These are phyloP conservation scores for Mycena latifolia DNA, from an alignment of 768 basidiomycete species.

Conservation along the genomic window DNA sequence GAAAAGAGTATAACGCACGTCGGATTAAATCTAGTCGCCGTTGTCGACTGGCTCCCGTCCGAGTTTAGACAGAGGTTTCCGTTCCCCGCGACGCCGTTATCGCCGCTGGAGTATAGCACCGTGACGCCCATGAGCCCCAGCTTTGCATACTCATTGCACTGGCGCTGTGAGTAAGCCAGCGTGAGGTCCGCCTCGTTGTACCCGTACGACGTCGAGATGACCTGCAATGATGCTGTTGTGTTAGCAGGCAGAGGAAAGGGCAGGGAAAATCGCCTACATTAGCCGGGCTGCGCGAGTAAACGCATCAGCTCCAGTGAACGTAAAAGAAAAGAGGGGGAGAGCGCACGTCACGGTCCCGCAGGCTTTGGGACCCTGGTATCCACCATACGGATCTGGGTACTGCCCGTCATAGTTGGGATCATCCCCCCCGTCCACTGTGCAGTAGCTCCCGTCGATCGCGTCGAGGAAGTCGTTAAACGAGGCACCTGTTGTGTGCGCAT, in stretches of 20 bases:
- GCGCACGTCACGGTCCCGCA: not conserved
- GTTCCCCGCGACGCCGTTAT: slow-evolving; percentile 58
- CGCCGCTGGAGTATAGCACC: slow-evolving; percentile 69
- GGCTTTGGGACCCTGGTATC: not conserved
- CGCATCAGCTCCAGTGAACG: too few species aligned
- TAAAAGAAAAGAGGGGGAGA: too few species aligned
- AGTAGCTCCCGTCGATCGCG: slow-evolving; percentile 22
- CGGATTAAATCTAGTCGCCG: too few species aligned
- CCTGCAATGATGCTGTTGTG: not conserved
- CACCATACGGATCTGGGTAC: slow-evolving; percentile 4
- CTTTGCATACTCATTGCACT: slow-evolving; percentile 49
- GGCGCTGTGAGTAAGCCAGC: not conserved
- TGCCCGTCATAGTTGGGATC: slow-evolving; percentile 5
- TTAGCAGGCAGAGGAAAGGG: too few species aligned
- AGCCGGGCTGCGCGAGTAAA: too few species aligned
- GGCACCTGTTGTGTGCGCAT: not conserved
- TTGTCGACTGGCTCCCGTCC: too few species aligned
- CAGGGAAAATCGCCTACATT: too few species aligned
- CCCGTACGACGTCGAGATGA: not conserved
- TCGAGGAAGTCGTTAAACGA: slow-evolving; percentile 19
- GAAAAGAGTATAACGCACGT: too few species aligned
- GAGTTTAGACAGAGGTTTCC: too few species aligned
- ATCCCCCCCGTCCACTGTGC: slow-evolving; percentile 21
- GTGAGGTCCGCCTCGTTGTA: slow-evolving; percentile 8
- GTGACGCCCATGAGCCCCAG: slow-evolving; percentile 73